These are phyloP conservation scores for Vitis rupestris DNA, from an alignment of 164 flowering plant genomes.

Conservation along the genomic window DNA sequence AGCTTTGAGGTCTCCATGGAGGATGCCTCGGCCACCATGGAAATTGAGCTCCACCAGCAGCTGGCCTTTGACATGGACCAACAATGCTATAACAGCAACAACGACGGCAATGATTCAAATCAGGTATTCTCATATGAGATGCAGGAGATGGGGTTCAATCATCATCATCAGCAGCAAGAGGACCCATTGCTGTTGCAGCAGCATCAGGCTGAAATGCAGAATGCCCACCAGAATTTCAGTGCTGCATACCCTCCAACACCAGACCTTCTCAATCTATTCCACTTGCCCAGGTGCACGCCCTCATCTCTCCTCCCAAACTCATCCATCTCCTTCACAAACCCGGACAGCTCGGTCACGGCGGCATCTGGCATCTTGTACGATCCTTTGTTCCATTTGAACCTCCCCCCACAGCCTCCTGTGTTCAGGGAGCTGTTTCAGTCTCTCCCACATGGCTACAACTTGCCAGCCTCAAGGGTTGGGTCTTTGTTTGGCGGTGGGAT, in stretches of 20 bases:
- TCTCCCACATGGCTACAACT: constrained; percentile 47
- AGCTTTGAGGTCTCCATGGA: constrained; percentile 34
- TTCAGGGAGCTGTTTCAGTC: constrained; percentile 63
- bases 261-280: constrained; percentile 59
- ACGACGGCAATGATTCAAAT: constrained; percentile 16
- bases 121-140: constrained; percentile 12
- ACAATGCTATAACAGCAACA: constrained; percentile 11
- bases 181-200: too few relatives aligned
- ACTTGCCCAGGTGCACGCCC: constrained; percentile 43
- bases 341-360: constrained; percentile 27
- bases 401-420: constrained; percentile 68
- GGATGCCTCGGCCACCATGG: constrained; percentile 24
- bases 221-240: constrained; percentile 27
- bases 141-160: constrained; percentile 21
- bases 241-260: constrained; percentile 26
- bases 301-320: constrained; percentile 38
- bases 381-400: constrained; percentile 60
- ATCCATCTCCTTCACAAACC: constrained; percentile 38
- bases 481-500: constrained; percentile 43
- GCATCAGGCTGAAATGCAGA: neutral
- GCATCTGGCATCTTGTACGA: constrained; percentile 41
- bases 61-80: constrained; percentile 24
- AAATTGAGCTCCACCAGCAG: constrained; percentile 30
- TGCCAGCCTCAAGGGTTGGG: constrained; percentile 28
- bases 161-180: constrained; percentile 15